A percentile compares a stretch with the other conserved stretches of the same genome.
phyloP scores from a whole-genome alignment of 2,329 filamentous ascomycete species.

The Byssothecium circinans region DNA sequence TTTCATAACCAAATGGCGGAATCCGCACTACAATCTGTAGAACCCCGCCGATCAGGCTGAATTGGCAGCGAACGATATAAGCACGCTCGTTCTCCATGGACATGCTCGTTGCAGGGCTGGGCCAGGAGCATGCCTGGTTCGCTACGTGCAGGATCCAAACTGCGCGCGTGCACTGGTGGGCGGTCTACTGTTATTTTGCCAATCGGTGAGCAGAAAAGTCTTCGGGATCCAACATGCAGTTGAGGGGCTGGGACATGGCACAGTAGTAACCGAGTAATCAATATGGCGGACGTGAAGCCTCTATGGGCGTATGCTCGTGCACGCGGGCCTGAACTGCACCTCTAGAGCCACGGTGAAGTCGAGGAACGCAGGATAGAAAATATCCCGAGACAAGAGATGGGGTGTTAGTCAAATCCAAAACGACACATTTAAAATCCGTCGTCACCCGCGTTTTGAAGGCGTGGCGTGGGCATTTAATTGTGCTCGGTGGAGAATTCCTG shows the following conservation, averaged over 20 bases:
- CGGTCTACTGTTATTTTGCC: conserved; percentile 9
- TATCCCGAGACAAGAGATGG: no score
- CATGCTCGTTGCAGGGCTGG: conserved; percentile 7
- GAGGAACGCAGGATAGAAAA: no score
- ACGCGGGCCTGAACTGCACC: conserved; percentile 16
- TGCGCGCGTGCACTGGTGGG: conserved; percentile 20
- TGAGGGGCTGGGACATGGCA: conserved; percentile 40
- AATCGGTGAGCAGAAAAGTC: conserved; percentile 21
- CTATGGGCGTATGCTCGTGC: conserved; percentile 28
- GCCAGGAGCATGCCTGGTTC: conserved; percentile 5
- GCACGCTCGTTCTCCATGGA: conserved; percentile 7
- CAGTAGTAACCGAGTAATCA: no score
- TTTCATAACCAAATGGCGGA: not conserved
- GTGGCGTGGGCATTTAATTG: conserved; percentile 5
- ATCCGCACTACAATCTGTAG: not conserved
- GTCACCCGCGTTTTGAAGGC: not conserved
- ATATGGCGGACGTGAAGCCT: not conserved
- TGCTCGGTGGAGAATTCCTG: conserved; percentile 16
- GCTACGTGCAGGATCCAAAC: conserved; percentile 17
- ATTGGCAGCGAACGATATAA: conserved; percentile 4
- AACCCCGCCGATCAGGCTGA: conserved; percentile 7
- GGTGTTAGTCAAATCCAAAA: no score
- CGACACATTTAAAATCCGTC: no score
- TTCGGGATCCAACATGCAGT: conserved; percentile 25
- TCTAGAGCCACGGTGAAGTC: no score